Base-by-base conservation (phyloP, 352 stramenopile genomes). In the Pythium rishiriense region DNA sequence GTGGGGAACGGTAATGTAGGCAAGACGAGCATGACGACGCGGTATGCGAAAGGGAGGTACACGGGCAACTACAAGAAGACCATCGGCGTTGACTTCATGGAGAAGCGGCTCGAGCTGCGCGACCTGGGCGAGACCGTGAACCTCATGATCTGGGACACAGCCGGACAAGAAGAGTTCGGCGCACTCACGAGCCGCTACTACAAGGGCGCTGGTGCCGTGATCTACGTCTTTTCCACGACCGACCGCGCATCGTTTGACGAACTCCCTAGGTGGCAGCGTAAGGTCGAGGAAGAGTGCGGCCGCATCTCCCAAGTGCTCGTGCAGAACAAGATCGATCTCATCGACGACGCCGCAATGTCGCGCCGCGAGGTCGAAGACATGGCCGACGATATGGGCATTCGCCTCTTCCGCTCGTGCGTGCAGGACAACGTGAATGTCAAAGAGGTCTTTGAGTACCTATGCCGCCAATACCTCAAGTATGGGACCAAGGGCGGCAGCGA, bases 61-160 rank as follows among this genome's bases (percentile, higher is more conserved):
- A 90, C 81, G 19, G 75, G 74, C 54, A 87, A 85, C 37, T 94
- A 94, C 78, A 91, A 91, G 64, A 93, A 91, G 50, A 96, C 85
- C 21, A 90, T 94, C 39, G 85, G 83, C 24, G 85, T 89, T 29
- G 85, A 94, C 66, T 94, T 93, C 43, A 88, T 93, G 75, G 87
- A 91, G 73, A 88, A 90, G 63, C 83, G 77, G 28, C 68, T 94
- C 55, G 69, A 85, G 67, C 53, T 92, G 49, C 72, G 75, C n/a
- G 76, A 87, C 61, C 33, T 85, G 19, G 74, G 75, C 33, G 77
- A 87, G 63, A 85, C 73, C 9, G 70, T 94, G 41, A 85, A 87
- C 54, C 74, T 90, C 49, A 85, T 90, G 85, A 88, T 94, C 61
- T 94, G 85, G 84, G 83, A 93, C 64, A 91, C 81, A 22, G 84